Conservation (phyloP, 352 stramenopile genomes). For the Globisporangium nunn region DNA sequence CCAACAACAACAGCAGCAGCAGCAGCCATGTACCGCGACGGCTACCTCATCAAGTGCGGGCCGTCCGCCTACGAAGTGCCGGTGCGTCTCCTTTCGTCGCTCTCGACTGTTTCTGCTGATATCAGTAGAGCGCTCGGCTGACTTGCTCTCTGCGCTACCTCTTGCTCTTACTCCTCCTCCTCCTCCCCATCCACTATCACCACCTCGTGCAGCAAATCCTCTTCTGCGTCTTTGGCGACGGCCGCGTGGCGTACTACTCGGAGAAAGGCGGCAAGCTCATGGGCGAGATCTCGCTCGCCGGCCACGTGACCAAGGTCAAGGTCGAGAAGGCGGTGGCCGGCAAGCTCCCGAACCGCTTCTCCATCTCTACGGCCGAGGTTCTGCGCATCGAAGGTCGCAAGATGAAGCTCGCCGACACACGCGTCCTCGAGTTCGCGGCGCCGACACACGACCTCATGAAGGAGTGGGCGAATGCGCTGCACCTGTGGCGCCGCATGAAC, state of each 20-base stretch:
- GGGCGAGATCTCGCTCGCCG: slow-evolving; percentile 53
- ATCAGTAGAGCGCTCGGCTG: background rate
- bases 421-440: slow-evolving; percentile 60
- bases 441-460: slow-evolving; percentile 76
- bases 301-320: slow-evolving; percentile 69
- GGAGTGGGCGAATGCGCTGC: slow-evolving; percentile 78
- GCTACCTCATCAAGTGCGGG: slow-evolving; percentile 66
- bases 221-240: slow-evolving; percentile 77
- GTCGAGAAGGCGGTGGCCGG: slow-evolving; percentile 54
- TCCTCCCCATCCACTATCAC: no score
- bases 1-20: no score
- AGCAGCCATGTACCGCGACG: slow-evolving; percentile 66
- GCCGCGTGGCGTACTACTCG: slow-evolving; percentile 62
- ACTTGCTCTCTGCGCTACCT: background rate
- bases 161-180: no score
- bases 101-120: background rate
- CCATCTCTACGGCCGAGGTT: slow-evolving; percentile 54
- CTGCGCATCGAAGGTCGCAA: slow-evolving; percentile 67
- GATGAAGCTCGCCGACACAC: slow-evolving; percentile 69
- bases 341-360: slow-evolving; percentile 75
- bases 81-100: slow-evolving; percentile 19
- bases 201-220: slow-evolving; percentile 33
- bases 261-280: slow-evolving; percentile 67
- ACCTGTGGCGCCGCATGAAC: slow-evolving; percentile 82
- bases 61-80: slow-evolving; percentile 38